Base-by-base conservation (phyloP, 495 filamentous ascomycete species). In the Poronia punctata region DNA sequence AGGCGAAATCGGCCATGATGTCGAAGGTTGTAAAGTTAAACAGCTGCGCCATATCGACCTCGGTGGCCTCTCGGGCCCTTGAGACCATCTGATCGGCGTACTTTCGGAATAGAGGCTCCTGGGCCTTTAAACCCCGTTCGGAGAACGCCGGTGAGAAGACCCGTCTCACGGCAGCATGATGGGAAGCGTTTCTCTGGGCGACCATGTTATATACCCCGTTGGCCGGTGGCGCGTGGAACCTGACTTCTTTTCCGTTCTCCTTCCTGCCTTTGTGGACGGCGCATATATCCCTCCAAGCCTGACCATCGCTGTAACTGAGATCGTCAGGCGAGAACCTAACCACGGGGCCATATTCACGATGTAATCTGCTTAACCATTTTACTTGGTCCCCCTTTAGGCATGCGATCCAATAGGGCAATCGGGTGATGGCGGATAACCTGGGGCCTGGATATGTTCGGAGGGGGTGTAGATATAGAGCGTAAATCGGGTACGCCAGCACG, bases 281-380 rank as follows among this genome's bases (percentile, higher is more conserved):
- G 40, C 73, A 72, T 21, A 77, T 77, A 25, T 70, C 61, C 31
- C 62, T 66, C 65, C 67, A 76, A 1, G 70, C 71, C 0, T 56
- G 32, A 1, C 45, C 54, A 5, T 49, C 57, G 12, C 50, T 64
- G 39, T 61, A 70, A 9, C 68, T 69, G 30, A 73, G 54, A 23
- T 62, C 53, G 28, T 65, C 55, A 1, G 67, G 68, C 2, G 53
- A 54, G n/a, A 64, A 49, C 17, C 66, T 61, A 6, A 73, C 65
- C n/a, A 65, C 52, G 3, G 54, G 58, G 14, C 70, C 68, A 37
- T 73, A 64, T 46, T 49, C 53, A 19, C 57, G 49, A 41, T 72
- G 70, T 19, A 70, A 50, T 20, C 28, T 15, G 5, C 24, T 16
- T 11, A 55, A 38, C 44, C 44, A 55, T 17, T 24, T 21, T 11